Evolutionary conservation across 2,329 filamentous ascomycete species (phyloP), one percentile per base, ranked within the genome.

Genomic region (Aspergillus quadricinctus): DNA sequence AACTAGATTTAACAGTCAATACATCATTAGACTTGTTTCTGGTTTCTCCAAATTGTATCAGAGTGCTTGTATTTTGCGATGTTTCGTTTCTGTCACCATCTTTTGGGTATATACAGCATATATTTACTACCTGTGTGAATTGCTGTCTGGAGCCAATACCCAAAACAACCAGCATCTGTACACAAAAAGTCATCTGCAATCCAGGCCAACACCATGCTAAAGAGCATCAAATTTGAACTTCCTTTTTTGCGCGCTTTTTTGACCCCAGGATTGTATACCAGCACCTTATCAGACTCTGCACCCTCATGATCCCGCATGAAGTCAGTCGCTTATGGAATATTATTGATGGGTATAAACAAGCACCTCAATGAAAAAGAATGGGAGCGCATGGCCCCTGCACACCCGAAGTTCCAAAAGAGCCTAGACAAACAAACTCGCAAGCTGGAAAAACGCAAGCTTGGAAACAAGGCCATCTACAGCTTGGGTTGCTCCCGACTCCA

Each of bases 401-500:
- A 35, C 4, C 14, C 31, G 2, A 3, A 17, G 14, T 37, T 5
- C 31, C 31, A 55, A 53, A 48, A 46, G 55, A 50, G 48, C 48
- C 55, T 62, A 64, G 61, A 65, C 57, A 65, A 60, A 53, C 60
- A 64, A 54, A 37, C 31, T 14, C 31, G 11, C 31, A 17, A 37
- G 5, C 14, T 37, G 31, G 14, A 37, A 37, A 49, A n/a, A n/a
- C 31, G 11, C 31, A 17, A 37, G 5, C 14, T 37, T 37, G 31
- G 14, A 37, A 37, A 49, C 52, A 55, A 50, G 6, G 53, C 49
- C 37, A 68, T 79, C 21, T 25, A 84, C 76, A 84, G 72, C 69
- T 74, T 81, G 67, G 81, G 75, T 72, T 82, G 77, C 66, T 80
- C 69, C 58, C 80, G 80, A 69, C 77, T 84, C 85, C 85, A 88